These are phyloP conservation scores for Asterochloris sp. DNA, from an alignment of 139 green algal species.

Conservation along the genomic window DNA sequence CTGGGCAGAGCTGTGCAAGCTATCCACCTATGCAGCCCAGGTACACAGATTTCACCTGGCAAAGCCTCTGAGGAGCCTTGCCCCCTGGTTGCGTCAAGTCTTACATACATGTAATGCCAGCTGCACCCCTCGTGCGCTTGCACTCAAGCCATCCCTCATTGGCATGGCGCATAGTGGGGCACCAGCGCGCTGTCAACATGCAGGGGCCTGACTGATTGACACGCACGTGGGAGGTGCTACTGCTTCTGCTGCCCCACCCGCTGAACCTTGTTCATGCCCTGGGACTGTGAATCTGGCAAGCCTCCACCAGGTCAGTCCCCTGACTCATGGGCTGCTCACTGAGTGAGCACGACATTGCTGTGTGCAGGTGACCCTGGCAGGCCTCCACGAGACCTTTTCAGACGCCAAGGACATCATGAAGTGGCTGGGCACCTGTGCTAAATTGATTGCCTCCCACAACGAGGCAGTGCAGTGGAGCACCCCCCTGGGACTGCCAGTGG, in stretches of 20 bases:
- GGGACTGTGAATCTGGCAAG: too few relatives aligned
- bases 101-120: too few relatives aligned
- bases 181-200: neutral
- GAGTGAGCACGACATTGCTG: neutral
- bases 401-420: constrained; percentile 82
- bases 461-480: constrained; percentile 78
- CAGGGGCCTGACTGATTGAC: neutral
- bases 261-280: too few relatives aligned
- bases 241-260: too few relatives aligned
- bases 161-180: neutral
- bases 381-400: constrained; percentile 81
- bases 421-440: constrained; percentile 83
- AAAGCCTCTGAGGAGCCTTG: neutral
- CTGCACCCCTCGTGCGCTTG: neutral
- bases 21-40: constrained; percentile 69
- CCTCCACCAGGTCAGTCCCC: neutral
- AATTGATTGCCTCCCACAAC: constrained; percentile 44
- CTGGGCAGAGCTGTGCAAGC: constrained; percentile 39
- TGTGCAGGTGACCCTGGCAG: constrained; percentile 60
- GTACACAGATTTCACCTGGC: neutral
- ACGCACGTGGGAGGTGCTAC: too few relatives aligned
- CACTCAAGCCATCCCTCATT: neutral
- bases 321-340: neutral
- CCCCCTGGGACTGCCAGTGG: constrained; percentile 87
- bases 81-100: neutral